Evolutionary conservation across 139 green algal species (phyloP), one percentile per base, ranked within the genome.

Genomic region (Chlorella sorokiniana): DNA sequence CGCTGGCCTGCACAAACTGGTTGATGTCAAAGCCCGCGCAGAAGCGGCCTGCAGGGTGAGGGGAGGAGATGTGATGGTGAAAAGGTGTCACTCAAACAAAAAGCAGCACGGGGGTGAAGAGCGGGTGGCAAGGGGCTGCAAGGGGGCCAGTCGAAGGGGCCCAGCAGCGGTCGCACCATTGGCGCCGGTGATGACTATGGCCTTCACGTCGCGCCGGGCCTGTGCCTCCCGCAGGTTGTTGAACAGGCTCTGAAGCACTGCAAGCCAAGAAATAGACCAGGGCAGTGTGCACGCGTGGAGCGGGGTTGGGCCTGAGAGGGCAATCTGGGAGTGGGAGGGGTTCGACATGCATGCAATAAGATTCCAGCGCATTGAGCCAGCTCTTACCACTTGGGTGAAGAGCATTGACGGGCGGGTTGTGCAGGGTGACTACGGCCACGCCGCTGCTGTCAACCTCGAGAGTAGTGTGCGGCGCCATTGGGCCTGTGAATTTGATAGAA

Each of bases 351-450:
- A n/a, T n/a, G n/a, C n/a, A n/a, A n/a, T n/a, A n/a, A n/a, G n/a
- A n/a, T n/a, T n/a, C n/a, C n/a, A n/a, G n/a, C n/a, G n/a, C n/a
- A n/a, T n/a, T n/a, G n/a, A n/a, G n/a, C n/a, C n/a, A n/a, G n/a
- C 18, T 14, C 85, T 81, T 40, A 95, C 94, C 90, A 54, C 88
- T 72, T 0, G 95, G 94, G 72, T 98, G 94, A 80, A 99, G 83
- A 3, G 96, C 95, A 77, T 99, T 99, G 1, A 99, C 94, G 3
- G 97, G 97, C 29, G 95, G 93, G 83, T 99, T 98, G 64, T 71
- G 59, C 3, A 99, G 87, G 9, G 91, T 96, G 29, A 99, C 92
- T 11, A 99, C 79, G 0, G 94, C 96, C 3, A 99, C 92, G 18
- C 94, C 96, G 67, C 93, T 90, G 0, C 78, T 37, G 42, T 81